These are phyloP conservation scores for Naganishia sp. DNA, from an alignment of 1,284 basidiomycete species.

Conservation along the genomic window DNA sequence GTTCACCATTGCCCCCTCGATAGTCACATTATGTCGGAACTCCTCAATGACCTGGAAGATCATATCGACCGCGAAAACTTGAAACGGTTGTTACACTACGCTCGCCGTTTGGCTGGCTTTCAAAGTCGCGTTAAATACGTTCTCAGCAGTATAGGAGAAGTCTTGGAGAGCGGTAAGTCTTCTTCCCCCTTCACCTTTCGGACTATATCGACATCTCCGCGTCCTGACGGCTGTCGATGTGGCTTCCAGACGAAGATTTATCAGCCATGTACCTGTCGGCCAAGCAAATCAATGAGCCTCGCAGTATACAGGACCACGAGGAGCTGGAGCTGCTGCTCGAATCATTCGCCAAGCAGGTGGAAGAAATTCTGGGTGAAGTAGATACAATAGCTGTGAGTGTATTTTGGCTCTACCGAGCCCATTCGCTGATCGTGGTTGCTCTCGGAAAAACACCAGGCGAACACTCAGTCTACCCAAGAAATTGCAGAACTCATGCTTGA, in stretches of 20 bases:
- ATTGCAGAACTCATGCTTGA: constrained; percentile 96
- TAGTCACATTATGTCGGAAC: constrained; percentile 73
- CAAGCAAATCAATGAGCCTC: constrained; percentile 63
- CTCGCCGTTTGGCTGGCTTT: constrained; percentile 78
- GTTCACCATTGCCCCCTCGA: not conserved
- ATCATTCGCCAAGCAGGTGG: constrained; percentile 91
- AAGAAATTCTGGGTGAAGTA: constrained; percentile 91
- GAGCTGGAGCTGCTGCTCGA: constrained; percentile 91
- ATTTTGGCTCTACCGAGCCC: not conserved
- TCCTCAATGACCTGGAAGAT: constrained; percentile 87
- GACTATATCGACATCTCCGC: not conserved
- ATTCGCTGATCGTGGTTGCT: not conserved
- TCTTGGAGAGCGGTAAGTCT: constrained; percentile 75
- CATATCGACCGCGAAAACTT: constrained; percentile 92
- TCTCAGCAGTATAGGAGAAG: constrained; percentile 84
- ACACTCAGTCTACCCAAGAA: constrained; percentile 94
- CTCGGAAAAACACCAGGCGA: constrained; percentile 60
- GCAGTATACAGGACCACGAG: constrained; percentile 76
- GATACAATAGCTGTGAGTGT: constrained; percentile 73
- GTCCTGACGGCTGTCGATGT: not conserved
- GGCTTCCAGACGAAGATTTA: constrained; percentile 77
- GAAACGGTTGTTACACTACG: constrained; percentile 84
- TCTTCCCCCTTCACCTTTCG: not conserved
- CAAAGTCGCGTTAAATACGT: constrained; percentile 87
- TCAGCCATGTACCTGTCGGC: constrained; percentile 88